Evolutionary conservation across 164 flowering plant genomes (phyloP).

Genomic region (Liquidambar formosana): DNA sequence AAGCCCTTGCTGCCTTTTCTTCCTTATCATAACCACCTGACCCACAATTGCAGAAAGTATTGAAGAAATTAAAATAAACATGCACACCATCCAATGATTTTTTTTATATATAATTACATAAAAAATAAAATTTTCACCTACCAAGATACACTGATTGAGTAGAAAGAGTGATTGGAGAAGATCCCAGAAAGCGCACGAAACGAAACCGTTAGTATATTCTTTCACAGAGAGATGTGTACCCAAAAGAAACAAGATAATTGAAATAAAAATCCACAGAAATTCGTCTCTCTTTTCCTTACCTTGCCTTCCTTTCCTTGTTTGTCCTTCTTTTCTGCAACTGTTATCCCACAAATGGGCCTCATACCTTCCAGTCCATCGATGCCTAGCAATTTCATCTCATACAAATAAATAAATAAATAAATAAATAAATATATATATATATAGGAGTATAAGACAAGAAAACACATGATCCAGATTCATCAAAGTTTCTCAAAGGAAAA

Average conservation of each 20-base stretch:
- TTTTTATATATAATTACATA: not conserved
- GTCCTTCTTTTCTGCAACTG: slow-evolving; percentile 91
- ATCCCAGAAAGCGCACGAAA: slow-evolving; percentile 14
- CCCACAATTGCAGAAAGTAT: slow-evolving; percentile 1
- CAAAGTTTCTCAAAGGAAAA: too few species aligned
- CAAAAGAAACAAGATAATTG: too few species aligned
- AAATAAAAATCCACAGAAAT: too few species aligned
- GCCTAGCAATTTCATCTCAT: slow-evolving; percentile 32
- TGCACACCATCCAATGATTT: slow-evolving; percentile 23
- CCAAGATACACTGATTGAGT: slow-evolving; percentile 64
- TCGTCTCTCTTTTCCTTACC: too few species aligned
- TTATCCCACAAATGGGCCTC: slow-evolving; percentile 96
- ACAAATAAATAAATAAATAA: not conserved
- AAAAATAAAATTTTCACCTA: slow-evolving; percentile 22
- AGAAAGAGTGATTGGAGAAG: slow-evolving; percentile 11
- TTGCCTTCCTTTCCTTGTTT: slow-evolving; percentile 93
- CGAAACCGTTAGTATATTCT: slow-evolving; percentile 23
- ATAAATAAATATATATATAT: too few species aligned
- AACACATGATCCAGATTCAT: too few species aligned
- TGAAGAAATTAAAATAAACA: slow-evolving; percentile 3
- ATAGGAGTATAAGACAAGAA: too few species aligned
- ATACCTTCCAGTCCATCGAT: slow-evolving; percentile 91
- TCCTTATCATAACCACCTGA: slow-evolving; percentile 91
- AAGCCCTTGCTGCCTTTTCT: slow-evolving; percentile 88
- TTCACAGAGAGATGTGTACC: not conserved